Evolutionary conservation across 208 protist genomes (phyloP), one percentile per base, ranked within the genome.

Genomic region (Crithidia acanthocephali): DNA sequence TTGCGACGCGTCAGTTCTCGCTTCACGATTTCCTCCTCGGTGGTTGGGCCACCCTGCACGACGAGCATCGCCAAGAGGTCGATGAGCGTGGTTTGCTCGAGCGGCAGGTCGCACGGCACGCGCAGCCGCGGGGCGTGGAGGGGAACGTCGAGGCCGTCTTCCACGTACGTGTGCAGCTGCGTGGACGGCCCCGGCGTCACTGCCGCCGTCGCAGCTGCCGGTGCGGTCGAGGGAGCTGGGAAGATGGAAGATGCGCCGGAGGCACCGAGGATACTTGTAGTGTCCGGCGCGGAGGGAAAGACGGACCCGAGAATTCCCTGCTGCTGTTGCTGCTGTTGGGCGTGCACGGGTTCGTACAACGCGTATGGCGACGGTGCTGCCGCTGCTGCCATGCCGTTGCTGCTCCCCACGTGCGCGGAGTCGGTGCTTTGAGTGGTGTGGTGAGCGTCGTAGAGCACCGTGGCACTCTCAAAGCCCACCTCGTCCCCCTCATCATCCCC

Each of bases 21-120:
- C 25, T 68, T 69, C 45, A 85, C 84, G 23, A 95, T 79, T 58
- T 92, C 88, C 68, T 95, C 91, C 72, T 95, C 88, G 48, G 81
- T 74, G 11, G 86, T 87, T 2, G 91, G 88, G 2, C 91, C 91
- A 35, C 88, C 91, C 55, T 88, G 79, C 22, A 80, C 80, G 15
- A 95, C 88, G 22, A 64, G 70, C 22, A 74, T 73, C 22, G 88
- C 87, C 27, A 95, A 64, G 37, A 94, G 64, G 55, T 95, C 91
- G 5, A 95, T 68, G 51, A 95, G 71, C 4, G 67, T 83, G 18
- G 80, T 85, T 16, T 81, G 70, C 52, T 79, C 72, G 6, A 94
- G 53, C 9, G 91, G 84, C 42, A 95, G 76, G 63, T 90, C 70
- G 8, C 48, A 32, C 20, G 74, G 83, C 20, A 83, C 62, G 8